phyloP scores from a whole-genome alignment of 2,329 filamentous ascomycete species.

The Ceratocystis colombiana region DNA sequence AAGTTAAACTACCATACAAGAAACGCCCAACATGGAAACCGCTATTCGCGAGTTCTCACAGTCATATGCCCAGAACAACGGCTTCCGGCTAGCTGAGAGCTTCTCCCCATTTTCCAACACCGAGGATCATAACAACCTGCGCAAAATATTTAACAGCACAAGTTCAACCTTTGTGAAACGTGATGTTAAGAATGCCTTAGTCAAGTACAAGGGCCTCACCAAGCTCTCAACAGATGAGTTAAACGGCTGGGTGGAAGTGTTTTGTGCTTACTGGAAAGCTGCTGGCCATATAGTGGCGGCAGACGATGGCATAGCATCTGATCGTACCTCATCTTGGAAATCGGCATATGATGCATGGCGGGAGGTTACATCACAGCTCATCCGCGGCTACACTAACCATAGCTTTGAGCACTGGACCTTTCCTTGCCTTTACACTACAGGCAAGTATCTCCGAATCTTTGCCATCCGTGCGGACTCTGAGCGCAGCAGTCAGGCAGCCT shows the following conservation, averaged over 20 bases:
- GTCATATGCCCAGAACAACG: constrained; percentile 55
- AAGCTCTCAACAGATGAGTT: constrained; percentile 57
- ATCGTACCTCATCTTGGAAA: constrained; percentile 44
- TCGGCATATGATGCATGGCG: constrained; percentile 84
- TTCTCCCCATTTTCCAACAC: constrained; percentile 59
- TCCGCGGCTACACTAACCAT: constrained; percentile 67
- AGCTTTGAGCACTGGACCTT: constrained; percentile 85
- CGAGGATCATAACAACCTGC: constrained; percentile 54
- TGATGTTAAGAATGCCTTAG: constrained; percentile 64
- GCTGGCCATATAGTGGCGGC: constrained; percentile 60
- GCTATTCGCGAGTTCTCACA: constrained; percentile 64
- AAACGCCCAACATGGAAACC: constrained; percentile 45
- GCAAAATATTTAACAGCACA: constrained; percentile 60
- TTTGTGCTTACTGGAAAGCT: constrained; percentile 73
- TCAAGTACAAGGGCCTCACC: constrained; percentile 46
- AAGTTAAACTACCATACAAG: neutral
- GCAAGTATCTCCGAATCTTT: constrained; percentile 76
- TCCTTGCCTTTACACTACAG: constrained; percentile 76
- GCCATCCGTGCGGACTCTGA: constrained; percentile 84
- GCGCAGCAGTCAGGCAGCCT: constrained; percentile 35
- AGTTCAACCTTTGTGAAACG: constrained; percentile 54
- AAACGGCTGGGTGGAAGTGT: constrained; percentile 79
- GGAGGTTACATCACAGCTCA: constrained; percentile 64
- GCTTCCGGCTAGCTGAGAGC: constrained; percentile 62
- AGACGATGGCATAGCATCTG: constrained; percentile 41